Evolutionary conservation across 2,329 filamentous ascomycete genomes (phyloP).

Genomic region (Exophiala viscosa): DNA sequence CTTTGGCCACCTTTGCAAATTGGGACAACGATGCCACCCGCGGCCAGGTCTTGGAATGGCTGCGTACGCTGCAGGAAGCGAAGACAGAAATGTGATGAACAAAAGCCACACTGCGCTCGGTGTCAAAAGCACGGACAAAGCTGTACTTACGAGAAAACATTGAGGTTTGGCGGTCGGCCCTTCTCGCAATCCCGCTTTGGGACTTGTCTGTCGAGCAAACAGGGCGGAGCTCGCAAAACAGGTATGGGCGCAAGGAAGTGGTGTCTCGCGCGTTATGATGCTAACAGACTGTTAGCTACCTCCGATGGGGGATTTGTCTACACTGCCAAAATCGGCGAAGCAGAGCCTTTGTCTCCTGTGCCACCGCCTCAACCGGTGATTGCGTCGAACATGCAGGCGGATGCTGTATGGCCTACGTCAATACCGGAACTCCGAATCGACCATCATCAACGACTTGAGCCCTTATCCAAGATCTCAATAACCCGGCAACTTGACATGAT

Average conservation of each 20-base stretch:
- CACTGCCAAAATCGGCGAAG: background rate
- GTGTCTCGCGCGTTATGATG: too few species aligned
- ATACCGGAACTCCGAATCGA: background rate
- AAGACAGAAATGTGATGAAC: constrained; percentile 44
- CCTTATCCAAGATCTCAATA: background rate
- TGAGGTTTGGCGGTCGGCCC: constrained; percentile 5
- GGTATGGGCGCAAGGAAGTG: background rate
- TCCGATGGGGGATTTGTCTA: constrained; percentile 7
- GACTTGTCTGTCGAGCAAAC: background rate
- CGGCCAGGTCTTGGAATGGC: constrained; percentile 43
- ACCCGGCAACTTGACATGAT: background rate
- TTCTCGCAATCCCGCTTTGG: constrained; percentile 1
- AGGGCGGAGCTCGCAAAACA: constrained; percentile 1
- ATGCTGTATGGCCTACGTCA: background rate
- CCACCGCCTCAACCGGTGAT: background rate
- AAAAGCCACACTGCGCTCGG: constrained; percentile 38
- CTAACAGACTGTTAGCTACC: background rate
- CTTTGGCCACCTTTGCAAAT: background rate
- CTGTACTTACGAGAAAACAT: constrained; percentile 4
- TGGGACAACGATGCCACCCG: constrained; percentile 17
- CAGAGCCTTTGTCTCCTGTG: background rate
- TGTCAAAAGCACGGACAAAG: constrained; percentile 28
- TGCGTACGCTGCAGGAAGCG: constrained; percentile 44
- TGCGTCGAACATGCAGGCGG: background rate
- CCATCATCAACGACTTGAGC: background rate